Conservation (phyloP, 495 filamentous ascomycete species). For the Aspergillus panamensis region DNA sequence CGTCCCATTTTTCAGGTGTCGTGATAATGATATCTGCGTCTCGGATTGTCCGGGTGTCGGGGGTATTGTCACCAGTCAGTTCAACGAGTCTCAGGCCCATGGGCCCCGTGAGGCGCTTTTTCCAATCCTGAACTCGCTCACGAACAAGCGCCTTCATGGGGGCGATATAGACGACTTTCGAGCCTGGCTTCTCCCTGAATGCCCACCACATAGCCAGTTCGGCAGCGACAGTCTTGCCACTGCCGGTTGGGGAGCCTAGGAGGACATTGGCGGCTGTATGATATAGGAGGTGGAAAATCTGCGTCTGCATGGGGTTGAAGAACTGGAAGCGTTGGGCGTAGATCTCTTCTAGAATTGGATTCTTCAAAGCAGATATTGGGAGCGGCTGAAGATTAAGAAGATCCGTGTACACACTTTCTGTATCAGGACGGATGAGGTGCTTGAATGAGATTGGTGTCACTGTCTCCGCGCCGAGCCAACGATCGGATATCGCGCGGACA, state of each 20-base stretch:
- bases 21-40: constrained; percentile 98
- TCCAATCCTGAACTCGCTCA: constrained; percentile 95
- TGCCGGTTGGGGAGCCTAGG: constrained; percentile 94
- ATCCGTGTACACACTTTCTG: constrained; percentile 95
- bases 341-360: constrained; percentile 79
- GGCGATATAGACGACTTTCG: constrained; percentile 98
- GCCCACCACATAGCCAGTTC: constrained; percentile 99
- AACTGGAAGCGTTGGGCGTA: constrained; percentile 85
- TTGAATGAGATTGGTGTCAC: constrained; percentile 95
- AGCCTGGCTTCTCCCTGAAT: constrained; percentile 90
- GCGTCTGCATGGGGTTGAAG: constrained; percentile 99
- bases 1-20: constrained; percentile 99
- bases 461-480: constrained; percentile 96
- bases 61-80: constrained; percentile 96
- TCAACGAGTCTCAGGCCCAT: constrained; percentile 93
- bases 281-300: constrained; percentile 94
- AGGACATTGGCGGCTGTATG: constrained; percentile 88
- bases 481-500: constrained; percentile 86
- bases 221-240: constrained; percentile 92
- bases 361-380: constrained; percentile 82
- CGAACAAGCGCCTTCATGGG: constrained; percentile 99
- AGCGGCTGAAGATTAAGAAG: constrained; percentile 88
- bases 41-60: constrained; percentile 89
- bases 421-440: constrained; percentile 95
- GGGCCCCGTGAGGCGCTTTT: constrained; percentile 71